Evolutionary conservation across 1,139 yeast species (phyloP).

Genomic region (Arxiozyma slooffiae): DNA sequence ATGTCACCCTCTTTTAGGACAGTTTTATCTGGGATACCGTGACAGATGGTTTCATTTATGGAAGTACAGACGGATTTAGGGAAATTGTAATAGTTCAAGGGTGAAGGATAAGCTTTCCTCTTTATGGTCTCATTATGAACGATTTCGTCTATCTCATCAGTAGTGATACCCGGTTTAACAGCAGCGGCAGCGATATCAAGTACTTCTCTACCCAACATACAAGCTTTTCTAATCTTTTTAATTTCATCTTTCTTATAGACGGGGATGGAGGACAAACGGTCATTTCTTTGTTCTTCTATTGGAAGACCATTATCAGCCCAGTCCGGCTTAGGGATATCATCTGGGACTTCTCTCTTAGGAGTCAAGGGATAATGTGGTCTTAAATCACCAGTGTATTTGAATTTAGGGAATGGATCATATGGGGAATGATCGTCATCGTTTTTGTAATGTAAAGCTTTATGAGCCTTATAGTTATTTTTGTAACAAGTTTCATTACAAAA

Average conservation of each 20-base stretch:
- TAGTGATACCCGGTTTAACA: conserved; percentile 77
- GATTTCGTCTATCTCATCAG: conserved; percentile 82
- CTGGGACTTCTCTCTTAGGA: conserved; percentile 62
- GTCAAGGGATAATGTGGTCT: conserved; percentile 77
- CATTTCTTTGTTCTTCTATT: conserved; percentile 62
- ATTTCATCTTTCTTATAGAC: conserved; percentile 56
- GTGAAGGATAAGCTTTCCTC: conserved; percentile 89
- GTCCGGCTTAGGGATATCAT: conserved; percentile 66
- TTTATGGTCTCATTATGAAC: conserved; percentile 84
- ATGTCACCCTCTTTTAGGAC: conserved; percentile 89
- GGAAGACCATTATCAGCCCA: conserved; percentile 80
- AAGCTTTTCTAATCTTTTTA: conserved; percentile 63
- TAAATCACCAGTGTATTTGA: conserved; percentile 60
- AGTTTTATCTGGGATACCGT: conserved; percentile 91
- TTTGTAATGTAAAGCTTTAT: conserved; percentile 43
- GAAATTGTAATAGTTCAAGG: conserved; percentile 86
- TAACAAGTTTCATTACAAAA: conserved; percentile 87
- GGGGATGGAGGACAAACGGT: conserved; percentile 57
- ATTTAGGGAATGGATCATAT: conserved; percentile 82
- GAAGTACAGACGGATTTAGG: conserved; percentile 93
- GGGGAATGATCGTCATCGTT: conserved; percentile 35
- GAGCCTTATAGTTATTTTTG: conserved; percentile 59
- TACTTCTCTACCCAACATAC: conserved; percentile 73
- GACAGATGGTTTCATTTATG: conserved; percentile 90
- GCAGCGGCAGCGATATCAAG: conserved; percentile 80